phyloP scores from a whole-genome alignment of 1,284 basidiomycete genomes.

The Fomitopsis betulina region DNA sequence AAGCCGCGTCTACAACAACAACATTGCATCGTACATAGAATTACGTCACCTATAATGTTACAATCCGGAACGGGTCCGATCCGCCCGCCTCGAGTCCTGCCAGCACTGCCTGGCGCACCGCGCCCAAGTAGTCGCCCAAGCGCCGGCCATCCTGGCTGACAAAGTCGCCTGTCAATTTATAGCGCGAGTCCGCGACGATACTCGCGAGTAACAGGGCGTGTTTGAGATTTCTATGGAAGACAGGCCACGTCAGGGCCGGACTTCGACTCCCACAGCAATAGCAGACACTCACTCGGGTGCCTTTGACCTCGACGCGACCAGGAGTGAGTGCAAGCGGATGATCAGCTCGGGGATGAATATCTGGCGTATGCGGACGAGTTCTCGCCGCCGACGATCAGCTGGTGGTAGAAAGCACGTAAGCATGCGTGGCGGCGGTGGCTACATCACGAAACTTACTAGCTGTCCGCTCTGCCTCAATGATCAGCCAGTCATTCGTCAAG shows the following conservation, averaged over 20 bases:
- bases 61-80: slow-evolving; percentile 62
- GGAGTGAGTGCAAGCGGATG: slow-evolving; percentile 75
- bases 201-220: slow-evolving; percentile 75
- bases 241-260: not conserved
- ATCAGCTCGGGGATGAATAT: slow-evolving; percentile 92
- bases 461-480: slow-evolving; percentile 43
- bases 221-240: slow-evolving; percentile 69
- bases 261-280: not conserved
- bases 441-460: slow-evolving; percentile 31
- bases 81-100: slow-evolving; percentile 69
- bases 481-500: slow-evolving; percentile 74
- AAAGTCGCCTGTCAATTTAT: slow-evolving; percentile 88
- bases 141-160: slow-evolving; percentile 50
- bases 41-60: slow-evolving; percentile 20
- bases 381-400: slow-evolving; percentile 58
- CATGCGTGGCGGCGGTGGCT: not conserved
- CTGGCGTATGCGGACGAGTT: slow-evolving; percentile 79
- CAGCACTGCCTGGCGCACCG: slow-evolving; percentile 67
- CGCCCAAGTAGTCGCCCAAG: slow-evolving; percentile 68
- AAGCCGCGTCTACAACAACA: too few relatives aligned
- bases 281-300: slow-evolving; percentile 61
- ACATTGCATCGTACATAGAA: too few relatives aligned
- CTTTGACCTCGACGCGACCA: slow-evolving; percentile 62
- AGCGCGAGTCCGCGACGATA: slow-evolving; percentile 85
- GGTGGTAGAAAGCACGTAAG: not conserved